Evolutionary conservation across 768 basidiomycete species (phyloP), one percentile per base, ranked within the genome.

Genomic region (Pleurotus ostreatus): DNA sequence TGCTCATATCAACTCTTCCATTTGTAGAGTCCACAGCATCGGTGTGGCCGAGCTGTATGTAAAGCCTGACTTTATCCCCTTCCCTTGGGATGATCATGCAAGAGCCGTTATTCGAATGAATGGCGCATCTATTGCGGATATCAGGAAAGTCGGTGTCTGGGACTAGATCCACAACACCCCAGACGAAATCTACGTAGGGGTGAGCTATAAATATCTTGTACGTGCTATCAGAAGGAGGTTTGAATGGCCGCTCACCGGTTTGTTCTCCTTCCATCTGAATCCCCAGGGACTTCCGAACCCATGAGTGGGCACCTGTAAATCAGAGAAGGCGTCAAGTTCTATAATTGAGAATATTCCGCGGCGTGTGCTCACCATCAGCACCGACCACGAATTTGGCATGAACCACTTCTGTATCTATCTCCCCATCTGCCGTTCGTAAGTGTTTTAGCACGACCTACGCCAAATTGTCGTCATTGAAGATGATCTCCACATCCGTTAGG

Each of bases 241-340:
- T 20, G 15, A 44, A n/a, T 44, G 22, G 22, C 4, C 16, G 18
- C 45, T 22, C n/a, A 58, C 57, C 54, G 13, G 74, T 78, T 58
- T 89, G 85, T 66, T 92, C 88, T 5, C 91, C 91, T 57, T 90
- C 82, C 88, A 92, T 87, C 3, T 70, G 64, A 49, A 92, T 85
- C 7, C 76, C 74, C 7, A 89, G 71, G 0, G 70, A 55, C 57
- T 88, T 89, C 22, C 91, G 80, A 20, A 92, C 87, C 88, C 89
- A 92, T 9, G 88, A 91, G 69, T 91, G 89, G 0, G 89, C 89
- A 4, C 88, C 86, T 88, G 62, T 43, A 44, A 1, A 49, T n/a
- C 22, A 20, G 25, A 37, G 54, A 57, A 55, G 13, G 16, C 1
- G 45, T 6, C 38, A 12, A 40, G 61, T 4, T 26, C n/a, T 13